phyloP scores from a whole-genome alignment of 257 asterid species.

The Forsythia suspensa region DNA sequence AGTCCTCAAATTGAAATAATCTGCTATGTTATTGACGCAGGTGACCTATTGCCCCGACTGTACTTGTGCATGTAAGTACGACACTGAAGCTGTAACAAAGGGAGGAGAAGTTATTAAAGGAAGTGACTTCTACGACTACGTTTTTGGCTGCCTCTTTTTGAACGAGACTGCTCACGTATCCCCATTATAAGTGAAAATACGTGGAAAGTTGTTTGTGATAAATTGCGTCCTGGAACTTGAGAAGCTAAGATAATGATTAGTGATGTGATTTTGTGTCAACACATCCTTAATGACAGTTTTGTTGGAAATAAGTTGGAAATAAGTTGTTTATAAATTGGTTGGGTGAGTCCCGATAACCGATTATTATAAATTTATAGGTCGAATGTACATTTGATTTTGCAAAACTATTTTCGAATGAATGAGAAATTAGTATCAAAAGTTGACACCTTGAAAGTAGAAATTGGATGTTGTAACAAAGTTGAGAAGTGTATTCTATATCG shows the following conservation, averaged over 20 bases:
- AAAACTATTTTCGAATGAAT: too few relatives aligned
- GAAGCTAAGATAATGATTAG: neutral
- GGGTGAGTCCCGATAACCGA: too few relatives aligned
- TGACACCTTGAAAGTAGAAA: too few relatives aligned
- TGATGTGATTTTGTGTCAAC: neutral
- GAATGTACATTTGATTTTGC: too few relatives aligned
- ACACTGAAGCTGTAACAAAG: constrained; percentile 53
- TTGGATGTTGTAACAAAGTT: too few relatives aligned
- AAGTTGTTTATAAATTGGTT: too few relatives aligned
- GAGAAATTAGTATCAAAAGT: too few relatives aligned
- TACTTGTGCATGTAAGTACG: constrained; percentile 84
- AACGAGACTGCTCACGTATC: constrained; percentile 76
- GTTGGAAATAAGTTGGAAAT: too few relatives aligned
- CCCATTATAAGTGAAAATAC: constrained; percentile 39
- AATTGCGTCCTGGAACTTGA: neutral
- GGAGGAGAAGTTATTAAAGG: constrained; percentile 57
- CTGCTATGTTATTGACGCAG: constrained; percentile 34
- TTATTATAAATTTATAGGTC: too few relatives aligned
- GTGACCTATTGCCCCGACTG: constrained; percentile 97
- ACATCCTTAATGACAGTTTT: too few relatives aligned
- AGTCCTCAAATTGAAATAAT: constrained; percentile 4
- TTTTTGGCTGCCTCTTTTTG: constrained; percentile 91
- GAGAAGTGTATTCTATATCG: too few relatives aligned
- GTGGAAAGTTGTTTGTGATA: neutral
- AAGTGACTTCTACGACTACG: constrained; percentile 67